Conservation (phyloP, 1,139 yeast genomes). For the Kodamaea derodonti region DNA sequence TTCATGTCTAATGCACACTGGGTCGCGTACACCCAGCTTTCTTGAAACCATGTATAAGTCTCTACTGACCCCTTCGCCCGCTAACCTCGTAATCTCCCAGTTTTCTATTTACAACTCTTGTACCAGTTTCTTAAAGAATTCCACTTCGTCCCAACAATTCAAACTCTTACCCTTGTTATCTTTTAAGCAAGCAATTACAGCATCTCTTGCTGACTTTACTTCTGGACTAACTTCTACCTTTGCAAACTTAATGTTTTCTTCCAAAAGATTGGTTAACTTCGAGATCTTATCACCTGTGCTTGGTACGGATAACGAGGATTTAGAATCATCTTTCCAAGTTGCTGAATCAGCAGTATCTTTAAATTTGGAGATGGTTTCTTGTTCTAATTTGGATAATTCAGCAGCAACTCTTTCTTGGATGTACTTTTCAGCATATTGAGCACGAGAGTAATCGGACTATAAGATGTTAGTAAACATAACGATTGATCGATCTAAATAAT, state of each 20-base stretch:
- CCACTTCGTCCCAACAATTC: slow-evolving; percentile 86
- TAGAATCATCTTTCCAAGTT: slow-evolving; percentile 27
- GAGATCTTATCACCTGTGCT: slow-evolving; percentile 37
- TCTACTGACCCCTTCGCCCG: too few relatives aligned
- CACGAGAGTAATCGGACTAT: slow-evolving; percentile 74
- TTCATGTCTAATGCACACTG: too few relatives aligned
- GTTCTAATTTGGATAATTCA: slow-evolving; percentile 60
- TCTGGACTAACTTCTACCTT: slow-evolving; percentile 31
- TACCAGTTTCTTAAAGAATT: slow-evolving; percentile 58
- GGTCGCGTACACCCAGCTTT: too few relatives aligned
- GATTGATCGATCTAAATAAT: slow-evolving; percentile 1
- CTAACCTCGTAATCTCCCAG: too few relatives aligned
- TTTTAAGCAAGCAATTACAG: slow-evolving; percentile 62
- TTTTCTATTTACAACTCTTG: slow-evolving; percentile 29
- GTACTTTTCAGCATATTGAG: slow-evolving; percentile 73
- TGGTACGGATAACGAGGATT: slow-evolving; percentile 22
- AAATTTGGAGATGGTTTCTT: slow-evolving; percentile 54
- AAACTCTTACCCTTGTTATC: slow-evolving; percentile 70
- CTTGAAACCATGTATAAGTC: too few relatives aligned
- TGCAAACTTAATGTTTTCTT: slow-evolving; percentile 45
- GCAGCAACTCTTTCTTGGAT: slow-evolving; percentile 73
- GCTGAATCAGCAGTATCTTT: slow-evolving; percentile 48
- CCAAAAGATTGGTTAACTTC: slow-evolving; percentile 44
- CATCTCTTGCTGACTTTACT: slow-evolving; percentile 45
- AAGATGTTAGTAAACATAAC: neutral